Evolutionary conservation across 805 yeast species (phyloP).

Genomic region (Starmerella vitae): DNA sequence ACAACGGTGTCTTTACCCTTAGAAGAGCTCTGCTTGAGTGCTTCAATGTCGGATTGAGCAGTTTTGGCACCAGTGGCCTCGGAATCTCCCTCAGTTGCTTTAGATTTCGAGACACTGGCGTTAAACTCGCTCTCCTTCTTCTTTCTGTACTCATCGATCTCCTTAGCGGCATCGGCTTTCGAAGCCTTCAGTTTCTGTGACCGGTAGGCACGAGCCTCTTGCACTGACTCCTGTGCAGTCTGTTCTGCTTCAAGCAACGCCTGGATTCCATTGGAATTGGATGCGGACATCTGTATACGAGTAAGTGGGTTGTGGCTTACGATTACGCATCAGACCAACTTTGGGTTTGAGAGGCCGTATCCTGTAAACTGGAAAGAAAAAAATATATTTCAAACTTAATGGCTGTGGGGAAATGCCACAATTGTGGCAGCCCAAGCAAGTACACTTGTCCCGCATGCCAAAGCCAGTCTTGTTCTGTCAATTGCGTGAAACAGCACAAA

Average conservation of each 20-base stretch:
- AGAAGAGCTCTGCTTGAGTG: constrained; percentile 54
- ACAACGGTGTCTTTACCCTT: constrained; percentile 45
- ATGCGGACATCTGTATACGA: constrained; percentile 36
- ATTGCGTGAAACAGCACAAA: constrained; percentile 63
- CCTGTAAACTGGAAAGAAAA: no score
- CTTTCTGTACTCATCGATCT: constrained; percentile 72
- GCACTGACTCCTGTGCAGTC: constrained; percentile 91
- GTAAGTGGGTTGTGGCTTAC: no score
- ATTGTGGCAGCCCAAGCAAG: constrained; percentile 31
- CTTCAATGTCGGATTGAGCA: constrained; percentile 55
- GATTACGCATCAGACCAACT: no score
- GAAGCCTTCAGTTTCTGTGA: constrained; percentile 84
- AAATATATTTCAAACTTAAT: neutral
- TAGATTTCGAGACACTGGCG: constrained; percentile 55
- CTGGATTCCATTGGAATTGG: constrained; percentile 48
- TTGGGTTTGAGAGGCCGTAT: no score
- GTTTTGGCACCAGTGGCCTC: constrained; percentile 66
- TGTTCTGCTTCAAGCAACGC: constrained; percentile 75
- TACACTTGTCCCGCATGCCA: constrained; percentile 76
- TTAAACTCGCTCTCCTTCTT: constrained; percentile 74
- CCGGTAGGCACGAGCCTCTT: constrained; percentile 63
- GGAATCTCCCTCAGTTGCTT: constrained; percentile 61
- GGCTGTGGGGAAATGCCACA: constrained; percentile 2
- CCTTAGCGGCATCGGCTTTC: constrained; percentile 80
- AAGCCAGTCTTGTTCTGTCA: constrained; percentile 50